Evolutionary conservation across 805 yeast species (phyloP).

Genomic region (Kluyveromyces nonfermentans): DNA sequence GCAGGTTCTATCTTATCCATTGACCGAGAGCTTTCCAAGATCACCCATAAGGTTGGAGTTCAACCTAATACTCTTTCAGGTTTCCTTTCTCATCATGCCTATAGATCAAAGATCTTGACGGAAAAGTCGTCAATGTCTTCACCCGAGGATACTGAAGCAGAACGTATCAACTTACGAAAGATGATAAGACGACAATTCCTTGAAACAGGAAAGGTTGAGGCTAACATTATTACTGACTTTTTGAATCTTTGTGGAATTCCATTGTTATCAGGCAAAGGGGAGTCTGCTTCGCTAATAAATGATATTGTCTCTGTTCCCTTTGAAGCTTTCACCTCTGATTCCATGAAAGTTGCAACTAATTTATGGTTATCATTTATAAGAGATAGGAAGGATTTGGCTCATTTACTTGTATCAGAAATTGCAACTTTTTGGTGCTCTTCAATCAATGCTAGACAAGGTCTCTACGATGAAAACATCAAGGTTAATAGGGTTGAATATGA

Average conservation of each 20-base stretch:
- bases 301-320: conserved; percentile 65
- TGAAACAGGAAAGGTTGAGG: conserved; percentile 15
- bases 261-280: conserved; percentile 30
- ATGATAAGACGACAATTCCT: conserved; percentile 16
- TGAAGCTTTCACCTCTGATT: conserved; percentile 45
- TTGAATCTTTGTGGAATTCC: conserved; percentile 38
- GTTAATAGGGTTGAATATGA: conserved; percentile 48
- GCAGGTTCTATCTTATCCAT: conserved; percentile 63
- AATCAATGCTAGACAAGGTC: conserved; percentile 49
- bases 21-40: conserved; percentile 55
- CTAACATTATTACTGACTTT: conserved; percentile 32
- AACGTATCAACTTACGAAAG: conserved; percentile 12
- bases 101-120: conserved; percentile 43
- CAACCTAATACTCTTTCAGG: conserved; percentile 55
- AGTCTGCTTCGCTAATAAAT: conserved; percentile 33
- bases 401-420: conserved; percentile 58
- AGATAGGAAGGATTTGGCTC: conserved; percentile 50
- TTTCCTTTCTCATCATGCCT: conserved; percentile 66
- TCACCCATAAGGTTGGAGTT: conserved; percentile 29
- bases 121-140: conserved; percentile 26
- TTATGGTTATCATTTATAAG: conserved; percentile 75
- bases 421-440: conserved; percentile 60
- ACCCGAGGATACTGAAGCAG: conserved; percentile 18
- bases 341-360: conserved; percentile 57
- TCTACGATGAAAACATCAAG: conserved; percentile 53